Percentiles rank a stretch among this genome's conserved stretches.
These are phyloP conservation scores for Daldinia bambusicola DNA, from an alignment of 495 filamentous ascomycete species.

Conservation along the genomic window DNA sequence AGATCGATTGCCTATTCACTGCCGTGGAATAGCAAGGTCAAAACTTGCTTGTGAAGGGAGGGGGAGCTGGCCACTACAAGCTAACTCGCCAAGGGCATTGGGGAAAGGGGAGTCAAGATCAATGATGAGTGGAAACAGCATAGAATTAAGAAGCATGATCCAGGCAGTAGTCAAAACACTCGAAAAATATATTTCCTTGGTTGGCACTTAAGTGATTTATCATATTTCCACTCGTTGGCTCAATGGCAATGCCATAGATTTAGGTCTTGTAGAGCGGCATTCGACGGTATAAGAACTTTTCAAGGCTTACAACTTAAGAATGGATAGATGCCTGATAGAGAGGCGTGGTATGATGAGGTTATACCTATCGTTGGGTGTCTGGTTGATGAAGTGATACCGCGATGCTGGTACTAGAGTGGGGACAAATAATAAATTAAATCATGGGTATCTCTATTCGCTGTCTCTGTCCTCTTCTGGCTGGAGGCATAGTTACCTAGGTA, in stretches of 20 bases:
- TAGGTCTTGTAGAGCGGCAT: background rate
- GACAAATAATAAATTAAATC: background rate
- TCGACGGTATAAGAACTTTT: background rate
- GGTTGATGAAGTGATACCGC: too few species aligned
- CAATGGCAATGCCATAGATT: background rate
- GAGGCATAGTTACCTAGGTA: background rate
- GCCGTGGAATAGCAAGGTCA: background rate
- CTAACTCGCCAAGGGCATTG: background rate
- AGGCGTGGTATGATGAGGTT: too few species aligned
- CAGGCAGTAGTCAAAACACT: background rate
- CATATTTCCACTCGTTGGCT: background rate
- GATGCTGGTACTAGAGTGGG: too few species aligned
- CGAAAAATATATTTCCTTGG: background rate
- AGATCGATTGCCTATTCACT: background rate
- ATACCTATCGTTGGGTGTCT: too few species aligned
- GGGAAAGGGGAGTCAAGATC: background rate
- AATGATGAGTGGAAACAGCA: background rate
- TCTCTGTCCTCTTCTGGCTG: background rate
- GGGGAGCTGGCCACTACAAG: background rate
- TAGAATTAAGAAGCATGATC: background rate
- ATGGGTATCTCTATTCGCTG: conserved; percentile 5
- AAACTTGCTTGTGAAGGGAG: background rate
- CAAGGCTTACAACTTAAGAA: too few species aligned
- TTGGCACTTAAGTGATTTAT: background rate
- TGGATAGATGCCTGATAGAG: too few species aligned